A percentile compares a stretch with the other conserved stretches of the same genome.
Evolutionary conservation across 208 protist genomes (phyloP).

Genomic region (Tetramitus jugosus): DNA sequence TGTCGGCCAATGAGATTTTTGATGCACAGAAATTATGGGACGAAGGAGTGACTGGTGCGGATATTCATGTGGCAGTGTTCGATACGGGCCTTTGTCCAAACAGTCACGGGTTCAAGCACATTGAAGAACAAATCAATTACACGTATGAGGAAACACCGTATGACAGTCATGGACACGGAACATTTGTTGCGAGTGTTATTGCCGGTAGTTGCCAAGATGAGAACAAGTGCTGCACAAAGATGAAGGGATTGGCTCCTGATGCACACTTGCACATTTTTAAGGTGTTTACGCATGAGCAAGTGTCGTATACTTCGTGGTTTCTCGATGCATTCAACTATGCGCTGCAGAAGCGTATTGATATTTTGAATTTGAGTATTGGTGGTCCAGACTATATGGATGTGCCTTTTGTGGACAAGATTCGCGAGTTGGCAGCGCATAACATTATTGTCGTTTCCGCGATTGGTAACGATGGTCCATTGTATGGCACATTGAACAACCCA

Average conservation of each 20-base stretch:
- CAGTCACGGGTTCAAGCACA: slow-evolving; percentile 49
- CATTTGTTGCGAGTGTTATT: slow-evolving; percentile 86
- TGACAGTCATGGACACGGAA: slow-evolving; percentile 83
- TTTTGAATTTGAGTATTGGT: slow-evolving; percentile 93
- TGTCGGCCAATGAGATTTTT: too few relatives aligned
- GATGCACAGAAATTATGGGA: slow-evolving; percentile 36
- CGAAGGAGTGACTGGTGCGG: slow-evolving; percentile 29
- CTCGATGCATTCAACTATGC: slow-evolving; percentile 88
- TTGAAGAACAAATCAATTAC: slow-evolving; percentile 59
- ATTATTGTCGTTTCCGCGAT: slow-evolving; percentile 88
- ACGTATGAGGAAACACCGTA: slow-evolving; percentile 57
- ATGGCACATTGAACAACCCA: slow-evolving; percentile 89
- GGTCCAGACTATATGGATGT: slow-evolving; percentile 84
- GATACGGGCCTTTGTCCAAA: slow-evolving; percentile 64
- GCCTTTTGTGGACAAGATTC: slow-evolving; percentile 74
- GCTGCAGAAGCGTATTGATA: slow-evolving; percentile 50
- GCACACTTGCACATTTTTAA: slow-evolving; percentile 74
- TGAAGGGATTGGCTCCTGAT: slow-evolving; percentile 80
- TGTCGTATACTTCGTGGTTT: slow-evolving; percentile 81
- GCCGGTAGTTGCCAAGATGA: slow-evolving; percentile 47
- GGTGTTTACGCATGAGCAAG: slow-evolving; percentile 76
- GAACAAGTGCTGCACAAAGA: too few relatives aligned
- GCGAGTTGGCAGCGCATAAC: slow-evolving; percentile 62
- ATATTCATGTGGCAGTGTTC: slow-evolving; percentile 66
- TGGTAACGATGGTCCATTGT: slow-evolving; percentile 89